Percentiles rank a stretch among this genome's conserved stretches.
Conservation (phyloP, 805 yeast genomes). For the Yarrowia sp. region DNA sequence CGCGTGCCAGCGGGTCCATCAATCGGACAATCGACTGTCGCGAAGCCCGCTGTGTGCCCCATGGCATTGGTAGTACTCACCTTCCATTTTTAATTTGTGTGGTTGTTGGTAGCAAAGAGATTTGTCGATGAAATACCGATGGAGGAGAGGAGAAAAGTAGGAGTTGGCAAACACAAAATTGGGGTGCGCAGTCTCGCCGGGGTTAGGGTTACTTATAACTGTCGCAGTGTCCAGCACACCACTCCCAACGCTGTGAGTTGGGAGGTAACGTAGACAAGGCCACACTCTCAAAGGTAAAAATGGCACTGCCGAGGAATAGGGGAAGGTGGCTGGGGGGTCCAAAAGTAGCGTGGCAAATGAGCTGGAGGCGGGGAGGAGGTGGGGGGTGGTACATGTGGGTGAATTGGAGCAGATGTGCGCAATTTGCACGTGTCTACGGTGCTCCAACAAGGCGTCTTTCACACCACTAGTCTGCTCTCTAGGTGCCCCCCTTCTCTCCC, state of each 20-base stretch:
- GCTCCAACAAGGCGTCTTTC: too few species aligned
- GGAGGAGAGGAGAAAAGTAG: slow-evolving; percentile 26
- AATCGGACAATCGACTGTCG: not conserved
- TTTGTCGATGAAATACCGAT: slow-evolving; percentile 25
- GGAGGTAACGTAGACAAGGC: slow-evolving; percentile 22
- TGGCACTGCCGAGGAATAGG: slow-evolving; percentile 22
- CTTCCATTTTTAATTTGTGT: slow-evolving; percentile 29
- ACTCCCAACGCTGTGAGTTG: not conserved
- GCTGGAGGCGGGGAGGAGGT: not conserved
- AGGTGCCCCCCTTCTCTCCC: too few species aligned
- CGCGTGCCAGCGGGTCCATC: not conserved
- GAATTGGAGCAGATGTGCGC: not conserved
- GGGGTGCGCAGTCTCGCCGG: slow-evolving; percentile 18
- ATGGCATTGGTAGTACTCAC: slow-evolving; percentile 26
- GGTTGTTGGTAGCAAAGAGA: slow-evolving; percentile 23
- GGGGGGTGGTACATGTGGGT: not conserved
- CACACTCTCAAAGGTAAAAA: not conserved
- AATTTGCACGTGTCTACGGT: too few species aligned
- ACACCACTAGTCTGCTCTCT: too few species aligned
- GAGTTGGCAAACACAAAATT: slow-evolving; percentile 27
- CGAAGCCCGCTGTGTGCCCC: not conserved
- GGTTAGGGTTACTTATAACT: slow-evolving; percentile 18
- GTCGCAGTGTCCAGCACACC: not conserved
- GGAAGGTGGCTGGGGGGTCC: not conserved
- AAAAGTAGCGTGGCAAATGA: not conserved